Conservation (phyloP, 805 yeast genomes). For the Sugiyamaella smithiae region DNA sequence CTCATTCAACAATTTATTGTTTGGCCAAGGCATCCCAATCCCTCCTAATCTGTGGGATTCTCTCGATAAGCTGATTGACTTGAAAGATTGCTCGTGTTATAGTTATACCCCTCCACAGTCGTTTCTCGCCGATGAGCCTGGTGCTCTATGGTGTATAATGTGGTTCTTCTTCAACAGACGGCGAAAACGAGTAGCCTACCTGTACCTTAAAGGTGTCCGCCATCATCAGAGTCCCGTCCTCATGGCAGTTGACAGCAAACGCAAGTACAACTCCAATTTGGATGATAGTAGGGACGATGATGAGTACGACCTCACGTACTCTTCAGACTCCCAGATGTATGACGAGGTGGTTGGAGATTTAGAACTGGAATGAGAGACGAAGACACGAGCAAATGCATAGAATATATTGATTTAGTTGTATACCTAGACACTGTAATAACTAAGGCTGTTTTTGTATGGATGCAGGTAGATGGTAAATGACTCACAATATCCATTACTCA, state of each 20-base stretch:
- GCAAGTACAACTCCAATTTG: constrained; percentile 29
- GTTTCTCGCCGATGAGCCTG: constrained; percentile 63
- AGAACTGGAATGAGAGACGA: constrained; percentile 33
- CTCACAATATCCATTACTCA: too few species aligned
- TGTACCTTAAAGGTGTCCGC: constrained; percentile 62
- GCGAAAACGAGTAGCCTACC: constrained; percentile 84
- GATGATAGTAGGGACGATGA: constrained; percentile 41
- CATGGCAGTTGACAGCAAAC: constrained; percentile 12
- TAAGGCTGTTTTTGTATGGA: too few species aligned
- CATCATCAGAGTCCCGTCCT: constrained; percentile 41
- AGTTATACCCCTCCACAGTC: constrained; percentile 47
- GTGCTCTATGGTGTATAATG: constrained; percentile 69
- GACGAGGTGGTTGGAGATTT: constrained; percentile 44
- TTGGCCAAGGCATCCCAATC: constrained; percentile 47
- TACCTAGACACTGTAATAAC: too few species aligned
- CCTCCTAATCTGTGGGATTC: constrained; percentile 85
- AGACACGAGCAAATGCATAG: background rate
- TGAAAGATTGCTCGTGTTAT: constrained; percentile 49
- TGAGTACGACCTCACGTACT: constrained; percentile 45
- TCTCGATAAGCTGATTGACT: constrained; percentile 76
- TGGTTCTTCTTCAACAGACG: constrained; percentile 92
- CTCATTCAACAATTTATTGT: constrained; percentile 73
- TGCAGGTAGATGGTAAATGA: too few species aligned
- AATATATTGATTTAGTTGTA: background rate
- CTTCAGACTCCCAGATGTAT: constrained; percentile 24